A percentile compares a stretch with the other conserved stretches of the same genome.
phyloP scores from a whole-genome alignment of 345 rosid species.

The Ailanthus altissimus region DNA sequence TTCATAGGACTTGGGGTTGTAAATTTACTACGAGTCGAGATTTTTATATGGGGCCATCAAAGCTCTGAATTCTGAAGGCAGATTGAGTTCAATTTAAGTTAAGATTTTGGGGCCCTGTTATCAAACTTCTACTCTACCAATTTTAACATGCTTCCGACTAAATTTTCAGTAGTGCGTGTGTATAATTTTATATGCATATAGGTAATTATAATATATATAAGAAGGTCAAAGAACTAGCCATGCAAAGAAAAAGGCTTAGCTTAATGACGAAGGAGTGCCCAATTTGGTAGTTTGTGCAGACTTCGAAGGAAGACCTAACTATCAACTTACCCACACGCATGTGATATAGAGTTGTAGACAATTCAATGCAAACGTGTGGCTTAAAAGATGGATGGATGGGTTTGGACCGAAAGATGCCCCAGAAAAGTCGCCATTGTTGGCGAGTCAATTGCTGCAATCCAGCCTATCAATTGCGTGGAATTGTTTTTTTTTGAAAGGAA shows the following conservation, averaged over 20 bases:
- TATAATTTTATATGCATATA: too few relatives aligned
- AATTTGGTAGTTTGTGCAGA: neutral
- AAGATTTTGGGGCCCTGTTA: too few relatives aligned
- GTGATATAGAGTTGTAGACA: slow-evolving; percentile 1
- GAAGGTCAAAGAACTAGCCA: neutral
- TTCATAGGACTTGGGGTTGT: too few relatives aligned
- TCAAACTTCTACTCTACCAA: too few relatives aligned
- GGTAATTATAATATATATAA: too few relatives aligned
- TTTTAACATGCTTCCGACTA: too few relatives aligned
- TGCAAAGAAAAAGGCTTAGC: neutral
- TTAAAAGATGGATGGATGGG: slow-evolving; percentile 1
- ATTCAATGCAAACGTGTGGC: slow-evolving; percentile 26
- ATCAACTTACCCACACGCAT: slow-evolving; percentile 5
- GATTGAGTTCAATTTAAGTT: too few relatives aligned
- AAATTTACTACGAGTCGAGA: too few relatives aligned
- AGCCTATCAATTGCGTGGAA: neutral
- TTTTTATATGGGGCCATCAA: too few relatives aligned
- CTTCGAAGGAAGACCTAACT: neutral
- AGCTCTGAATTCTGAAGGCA: too few relatives aligned
- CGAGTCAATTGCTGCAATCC: neutral
- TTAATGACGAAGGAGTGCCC: neutral
- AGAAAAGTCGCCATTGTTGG: neutral
- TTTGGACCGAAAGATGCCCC: slow-evolving; percentile 16
- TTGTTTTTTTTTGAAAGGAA: neutral
- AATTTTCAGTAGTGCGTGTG: too few relatives aligned